phyloP scores from a whole-genome alignment of 345 rosid genomes.

The Raphanus raphanistrum region DNA sequence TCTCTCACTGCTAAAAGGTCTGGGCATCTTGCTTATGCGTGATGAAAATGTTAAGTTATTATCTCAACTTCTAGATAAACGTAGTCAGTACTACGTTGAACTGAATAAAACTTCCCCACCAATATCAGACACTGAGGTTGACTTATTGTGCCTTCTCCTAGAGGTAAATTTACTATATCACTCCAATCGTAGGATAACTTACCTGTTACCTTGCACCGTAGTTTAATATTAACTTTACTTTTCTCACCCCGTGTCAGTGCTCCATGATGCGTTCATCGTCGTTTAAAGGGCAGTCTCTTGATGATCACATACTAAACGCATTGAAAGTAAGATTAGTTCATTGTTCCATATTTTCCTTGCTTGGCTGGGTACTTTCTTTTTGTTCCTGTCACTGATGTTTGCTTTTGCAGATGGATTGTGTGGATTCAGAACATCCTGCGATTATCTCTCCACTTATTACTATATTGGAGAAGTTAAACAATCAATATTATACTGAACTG shows the following conservation, averaged over 20 bases:
- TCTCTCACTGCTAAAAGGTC: conserved; percentile 70
- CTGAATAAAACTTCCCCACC: conserved; percentile 46
- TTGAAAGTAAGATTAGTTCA: conserved; percentile 60
- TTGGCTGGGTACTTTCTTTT: conserved; percentile 1
- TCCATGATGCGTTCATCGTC: conserved; percentile 49
- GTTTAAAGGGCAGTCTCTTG: conserved; percentile 40
- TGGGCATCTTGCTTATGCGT: conserved; percentile 57
- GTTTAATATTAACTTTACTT: conserved; percentile 9
- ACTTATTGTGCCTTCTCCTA: conserved; percentile 75
- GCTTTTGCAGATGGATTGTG: conserved; percentile 59
- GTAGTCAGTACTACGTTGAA: conserved; percentile 47
- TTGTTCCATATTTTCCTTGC: conserved; percentile 1
- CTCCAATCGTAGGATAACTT: neutral
- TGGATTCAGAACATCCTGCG: conserved; percentile 54
- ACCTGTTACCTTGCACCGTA: neutral
- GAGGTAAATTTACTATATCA: conserved; percentile 52
- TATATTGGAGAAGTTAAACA: conserved; percentile 63
- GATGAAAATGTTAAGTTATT: conserved; percentile 59
- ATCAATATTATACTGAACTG: conserved; percentile 50
- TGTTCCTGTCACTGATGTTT: conserved; percentile 25
- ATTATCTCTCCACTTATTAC: conserved; percentile 59
- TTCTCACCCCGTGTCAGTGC: conserved; percentile 46
- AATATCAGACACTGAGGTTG: conserved; percentile 60
- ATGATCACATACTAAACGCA: conserved; percentile 55
- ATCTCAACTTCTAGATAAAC: conserved; percentile 63